phyloP scores from a whole-genome alignment of 2,329 filamentous ascomycete species.

The Ilyonectria mors-panacis region DNA sequence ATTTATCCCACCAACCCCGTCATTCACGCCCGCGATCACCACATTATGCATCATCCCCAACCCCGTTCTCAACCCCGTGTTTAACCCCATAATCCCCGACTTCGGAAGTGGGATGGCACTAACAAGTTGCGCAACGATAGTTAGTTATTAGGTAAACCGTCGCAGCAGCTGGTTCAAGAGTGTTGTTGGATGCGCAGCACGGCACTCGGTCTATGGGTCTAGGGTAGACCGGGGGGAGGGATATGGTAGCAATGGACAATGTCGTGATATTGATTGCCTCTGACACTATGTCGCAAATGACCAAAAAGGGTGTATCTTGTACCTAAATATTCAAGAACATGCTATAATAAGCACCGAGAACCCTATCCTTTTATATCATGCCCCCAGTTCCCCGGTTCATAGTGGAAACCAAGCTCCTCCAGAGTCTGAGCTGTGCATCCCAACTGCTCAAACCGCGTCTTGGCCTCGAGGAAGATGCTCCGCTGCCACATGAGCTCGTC shows the following conservation, averaged over 20 bases:
- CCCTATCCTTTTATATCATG: conserved; percentile 14
- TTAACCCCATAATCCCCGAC: conserved; percentile 37
- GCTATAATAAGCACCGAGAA: not conserved
- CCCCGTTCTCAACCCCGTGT: conserved; percentile 38
- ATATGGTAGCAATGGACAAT: conserved; percentile 13
- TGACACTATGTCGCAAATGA: conserved; percentile 14
- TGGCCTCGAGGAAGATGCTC: conserved; percentile 76
- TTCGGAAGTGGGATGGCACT: conserved; percentile 28
- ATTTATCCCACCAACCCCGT: conserved; percentile 37
- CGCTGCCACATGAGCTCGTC: conserved; percentile 81
- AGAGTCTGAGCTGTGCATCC: conserved; percentile 77
- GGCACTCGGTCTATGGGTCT: not conserved
- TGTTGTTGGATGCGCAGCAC: not conserved
- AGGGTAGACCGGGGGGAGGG: conserved; percentile 10
- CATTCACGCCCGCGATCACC: conserved; percentile 44
- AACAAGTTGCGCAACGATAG: conserved; percentile 18
- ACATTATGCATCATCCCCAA: conserved; percentile 39
- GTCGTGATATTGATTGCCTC: conserved; percentile 24
- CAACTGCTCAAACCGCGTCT: conserved; percentile 77
- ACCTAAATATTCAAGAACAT: not conserved
- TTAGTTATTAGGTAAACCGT: conserved; percentile 14
- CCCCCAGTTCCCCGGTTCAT: conserved; percentile 50
- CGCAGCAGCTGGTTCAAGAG: not conserved
- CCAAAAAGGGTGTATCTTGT: conserved; percentile 11
- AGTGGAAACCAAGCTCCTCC: conserved; percentile 80